Evolutionary conservation across 2,329 filamentous ascomycete species (phyloP).

Genomic region (Elsinoe fawcettii): DNA sequence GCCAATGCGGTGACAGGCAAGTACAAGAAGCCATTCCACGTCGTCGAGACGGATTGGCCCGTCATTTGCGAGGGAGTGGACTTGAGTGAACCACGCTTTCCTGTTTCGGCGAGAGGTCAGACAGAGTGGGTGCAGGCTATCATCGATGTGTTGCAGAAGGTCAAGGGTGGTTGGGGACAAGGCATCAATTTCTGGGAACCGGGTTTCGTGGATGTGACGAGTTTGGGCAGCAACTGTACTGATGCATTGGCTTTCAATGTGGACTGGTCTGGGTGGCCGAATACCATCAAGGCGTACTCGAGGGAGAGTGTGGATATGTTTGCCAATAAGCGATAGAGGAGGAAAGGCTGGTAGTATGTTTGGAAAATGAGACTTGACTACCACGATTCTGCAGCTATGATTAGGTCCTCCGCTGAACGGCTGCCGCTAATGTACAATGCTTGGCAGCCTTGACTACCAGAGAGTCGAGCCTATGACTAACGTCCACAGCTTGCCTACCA

Average conservation of each 20-base stretch:
- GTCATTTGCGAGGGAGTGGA: slow-evolving; percentile 22
- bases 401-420: no score
- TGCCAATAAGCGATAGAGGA: background rate
- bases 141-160: slow-evolving; percentile 18
- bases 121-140: slow-evolving; percentile 26
- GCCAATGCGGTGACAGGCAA: slow-evolving; percentile 24
- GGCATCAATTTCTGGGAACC: slow-evolving; percentile 31
- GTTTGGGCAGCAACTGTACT: slow-evolving; percentile 24
- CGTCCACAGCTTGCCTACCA: no score
- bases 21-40: slow-evolving; percentile 28
- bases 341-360: background rate
- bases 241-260: slow-evolving; percentile 26
- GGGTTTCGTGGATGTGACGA: slow-evolving; percentile 26
- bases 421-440: no score
- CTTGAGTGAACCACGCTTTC: slow-evolving; percentile 25
- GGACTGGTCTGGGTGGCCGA: slow-evolving; percentile 25
- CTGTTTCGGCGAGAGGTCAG: slow-evolving; percentile 24
- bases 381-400: no score
- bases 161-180: slow-evolving; percentile 21
- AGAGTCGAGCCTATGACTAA: no score
- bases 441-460: no score
- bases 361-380: no score
- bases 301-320: slow-evolving; percentile 27
- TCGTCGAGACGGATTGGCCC: slow-evolving; percentile 29
- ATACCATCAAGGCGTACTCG: slow-evolving; percentile 24